Evolutionary conservation across 495 filamentous ascomycete genomes (phyloP).

Genomic region (Astrothelium subdiscretum): DNA sequence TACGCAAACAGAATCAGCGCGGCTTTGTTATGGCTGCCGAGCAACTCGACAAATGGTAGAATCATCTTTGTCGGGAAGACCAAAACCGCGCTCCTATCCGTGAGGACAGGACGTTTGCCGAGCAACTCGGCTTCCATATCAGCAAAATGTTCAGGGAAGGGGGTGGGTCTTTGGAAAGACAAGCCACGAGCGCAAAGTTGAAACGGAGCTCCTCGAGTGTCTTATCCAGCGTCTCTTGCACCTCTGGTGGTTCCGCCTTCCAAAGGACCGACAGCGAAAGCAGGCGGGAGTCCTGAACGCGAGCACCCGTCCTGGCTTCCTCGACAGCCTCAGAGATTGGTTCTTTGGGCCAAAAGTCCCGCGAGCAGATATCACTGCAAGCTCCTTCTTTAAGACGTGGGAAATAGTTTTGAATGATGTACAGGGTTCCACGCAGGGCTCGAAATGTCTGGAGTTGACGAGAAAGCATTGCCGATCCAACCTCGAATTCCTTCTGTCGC

Average conservation of each 20-base stretch:
- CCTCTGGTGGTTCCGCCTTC: background rate
- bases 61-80: background rate
- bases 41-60: background rate
- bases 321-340: background rate
- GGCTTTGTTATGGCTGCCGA: background rate
- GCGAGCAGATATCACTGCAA: background rate
- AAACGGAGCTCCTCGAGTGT: background rate
- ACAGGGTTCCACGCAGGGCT: background rate
- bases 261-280: background rate
- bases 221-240: background rate
- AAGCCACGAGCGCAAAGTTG: background rate
- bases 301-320: background rate
- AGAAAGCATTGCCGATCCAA: background rate
- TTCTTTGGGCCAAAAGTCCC: background rate
- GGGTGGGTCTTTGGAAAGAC: background rate
- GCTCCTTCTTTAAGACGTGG: background rate
- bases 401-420: background rate
- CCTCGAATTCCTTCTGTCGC: background rate
- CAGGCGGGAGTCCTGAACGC: background rate
- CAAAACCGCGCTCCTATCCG: background rate
- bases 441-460: background rate
- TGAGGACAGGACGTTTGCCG: background rate
- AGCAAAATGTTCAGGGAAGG: background rate
- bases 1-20: background rate
- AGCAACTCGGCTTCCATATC: background rate